A percentile compares a stretch with the other conserved stretches of the same genome.
Evolutionary conservation across 306 rosid genomes (phyloP).

Genomic region (Lotus japonicus): DNA sequence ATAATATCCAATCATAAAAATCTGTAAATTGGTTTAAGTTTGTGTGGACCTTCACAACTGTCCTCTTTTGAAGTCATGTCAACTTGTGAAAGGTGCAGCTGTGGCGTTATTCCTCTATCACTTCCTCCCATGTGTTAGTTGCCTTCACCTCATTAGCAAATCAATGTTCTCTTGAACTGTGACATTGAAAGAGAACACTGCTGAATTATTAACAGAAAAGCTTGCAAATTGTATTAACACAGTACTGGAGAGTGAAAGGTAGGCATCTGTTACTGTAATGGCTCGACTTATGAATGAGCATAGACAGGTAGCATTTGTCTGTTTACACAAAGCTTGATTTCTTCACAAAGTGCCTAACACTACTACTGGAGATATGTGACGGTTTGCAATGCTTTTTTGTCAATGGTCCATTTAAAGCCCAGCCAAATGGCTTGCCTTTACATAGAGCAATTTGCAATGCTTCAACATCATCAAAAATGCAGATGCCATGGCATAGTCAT

Average conservation of each 20-base stretch:
- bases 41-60: slow-evolving; percentile 8
- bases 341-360: too few relatives aligned
- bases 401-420: too few relatives aligned
- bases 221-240: slow-evolving; percentile 3
- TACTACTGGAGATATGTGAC: too few relatives aligned
- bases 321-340: too few relatives aligned
- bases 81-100: slow-evolving; percentile 8
- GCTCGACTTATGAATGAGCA: too few relatives aligned
- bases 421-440: too few relatives aligned
- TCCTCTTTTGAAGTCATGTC: slow-evolving; percentile 6
- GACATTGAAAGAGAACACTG: slow-evolving; percentile 24
- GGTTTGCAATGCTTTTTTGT: too few relatives aligned
- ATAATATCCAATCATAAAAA: slow-evolving; percentile 22
- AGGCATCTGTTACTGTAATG: background rate
- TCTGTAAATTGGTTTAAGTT: slow-evolving; percentile 30
- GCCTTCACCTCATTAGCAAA: slow-evolving; percentile 4
- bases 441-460: too few relatives aligned
- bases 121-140: slow-evolving; percentile 17
- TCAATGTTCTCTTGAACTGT: slow-evolving; percentile 21
- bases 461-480: too few relatives aligned
- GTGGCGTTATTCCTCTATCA: background rate
- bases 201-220: slow-evolving; percentile 21
- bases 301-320: too few relatives aligned
- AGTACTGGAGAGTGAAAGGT: slow-evolving; percentile 1
- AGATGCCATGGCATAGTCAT: too few relatives aligned